Percentiles rank a stretch among this genome's conserved stretches.
These are phyloP conservation scores for Neofusicoccum umdonicola DNA, from an alignment of 2,329 filamentous ascomycete genomes.

Conservation along the genomic window DNA sequence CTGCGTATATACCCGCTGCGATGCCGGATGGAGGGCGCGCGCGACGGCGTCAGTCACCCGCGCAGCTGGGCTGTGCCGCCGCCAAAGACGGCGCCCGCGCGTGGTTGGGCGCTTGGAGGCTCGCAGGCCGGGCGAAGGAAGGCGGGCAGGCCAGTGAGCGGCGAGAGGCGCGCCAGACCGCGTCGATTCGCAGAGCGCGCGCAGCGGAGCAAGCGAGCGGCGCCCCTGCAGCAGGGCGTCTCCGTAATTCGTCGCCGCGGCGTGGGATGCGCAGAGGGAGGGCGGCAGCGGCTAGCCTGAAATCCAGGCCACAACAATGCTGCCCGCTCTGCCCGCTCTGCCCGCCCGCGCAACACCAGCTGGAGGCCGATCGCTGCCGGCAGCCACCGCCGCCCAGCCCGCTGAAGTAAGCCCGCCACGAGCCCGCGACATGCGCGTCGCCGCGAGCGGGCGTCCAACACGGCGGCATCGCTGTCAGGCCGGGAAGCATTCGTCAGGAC, in stretches of 20 bases:
- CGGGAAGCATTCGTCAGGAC: conserved; percentile 11
- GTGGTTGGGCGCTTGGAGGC: conserved; percentile 14
- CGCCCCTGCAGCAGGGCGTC: conserved; percentile 8
- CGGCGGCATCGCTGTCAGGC: background rate
- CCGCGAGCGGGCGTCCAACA: conserved; percentile 4
- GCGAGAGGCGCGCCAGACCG: background rate
- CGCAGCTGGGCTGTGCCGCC: conserved; percentile 10
- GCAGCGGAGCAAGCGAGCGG: conserved; percentile 12
- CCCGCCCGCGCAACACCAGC: background rate
- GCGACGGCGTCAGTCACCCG: background rate
- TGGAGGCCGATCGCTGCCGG: conserved; percentile 2
- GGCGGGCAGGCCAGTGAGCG: conserved; percentile 3
- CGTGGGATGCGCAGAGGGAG: background rate
- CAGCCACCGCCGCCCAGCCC: background rate
- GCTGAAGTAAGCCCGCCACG: conserved; percentile 8
- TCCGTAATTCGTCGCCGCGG: conserved; percentile 4
- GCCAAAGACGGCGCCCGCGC: background rate
- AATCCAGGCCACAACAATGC: conserved; percentile 5
- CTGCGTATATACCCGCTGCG: conserved; percentile 4
- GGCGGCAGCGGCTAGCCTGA: conserved; percentile 10
- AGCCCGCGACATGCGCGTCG: conserved; percentile 6
- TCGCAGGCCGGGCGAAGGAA: conserved; percentile 13
- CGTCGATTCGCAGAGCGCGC: conserved; percentile 1
- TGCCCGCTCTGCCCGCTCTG: background rate
- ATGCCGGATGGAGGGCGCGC: background rate